Percentiles rank a stretch among this genome's conserved stretches.
These are phyloP conservation scores for Ananas comosus DNA, from an alignment of 176 grass and related monocot genomes.

Conservation along the genomic window DNA sequence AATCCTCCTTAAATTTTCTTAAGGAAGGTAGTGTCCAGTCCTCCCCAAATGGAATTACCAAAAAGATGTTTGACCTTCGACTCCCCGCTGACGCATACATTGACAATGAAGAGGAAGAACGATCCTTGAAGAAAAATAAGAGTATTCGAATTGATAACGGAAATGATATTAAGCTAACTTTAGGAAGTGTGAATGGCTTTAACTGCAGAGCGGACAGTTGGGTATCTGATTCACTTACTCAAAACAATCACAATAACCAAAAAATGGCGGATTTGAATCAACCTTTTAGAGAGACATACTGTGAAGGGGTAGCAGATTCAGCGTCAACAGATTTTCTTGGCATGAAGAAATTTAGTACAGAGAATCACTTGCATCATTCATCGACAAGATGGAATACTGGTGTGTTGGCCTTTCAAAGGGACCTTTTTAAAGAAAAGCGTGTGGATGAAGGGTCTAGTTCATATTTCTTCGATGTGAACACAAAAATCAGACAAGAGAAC, in stretches of 20 bases:
- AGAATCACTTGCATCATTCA: slow-evolving; percentile 24
- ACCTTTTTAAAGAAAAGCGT: slow-evolving; percentile 31
- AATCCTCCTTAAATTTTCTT: slow-evolving; percentile 44
- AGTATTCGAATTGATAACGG: slow-evolving; percentile 11
- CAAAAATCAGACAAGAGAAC: slow-evolving; percentile 30
- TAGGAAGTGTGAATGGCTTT: slow-evolving; percentile 13
- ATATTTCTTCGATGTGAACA: slow-evolving; percentile 38
- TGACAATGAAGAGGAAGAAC: slow-evolving; percentile 39
- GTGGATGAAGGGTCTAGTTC: slow-evolving; percentile 45
- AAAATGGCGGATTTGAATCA: slow-evolving; percentile 58
- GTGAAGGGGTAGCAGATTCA: slow-evolving; percentile 21
- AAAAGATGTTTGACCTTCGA: slow-evolving; percentile 45
- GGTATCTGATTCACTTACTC: slow-evolving; percentile 23
- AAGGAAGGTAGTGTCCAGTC: slow-evolving; percentile 69
- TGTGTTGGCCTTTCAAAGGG: slow-evolving; percentile 46
- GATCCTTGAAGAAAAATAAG: slow-evolving; percentile 25
- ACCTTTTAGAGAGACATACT: slow-evolving; percentile 29
- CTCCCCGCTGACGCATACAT: slow-evolving; percentile 50
- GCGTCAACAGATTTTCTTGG: slow-evolving; percentile 14
- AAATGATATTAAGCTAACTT: slow-evolving; percentile 31
- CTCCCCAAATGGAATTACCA: slow-evolving; percentile 49
- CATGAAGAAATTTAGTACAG: slow-evolving; percentile 7
- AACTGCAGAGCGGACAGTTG: slow-evolving; percentile 22
- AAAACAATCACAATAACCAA: slow-evolving; percentile 14
- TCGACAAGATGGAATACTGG: slow-evolving; percentile 28